Percentiles rank a stretch among this genome's conserved stretches.
These are phyloP conservation scores for Herpetomonas muscarum DNA, from an alignment of 208 protist species.

Conservation along the genomic window DNA sequence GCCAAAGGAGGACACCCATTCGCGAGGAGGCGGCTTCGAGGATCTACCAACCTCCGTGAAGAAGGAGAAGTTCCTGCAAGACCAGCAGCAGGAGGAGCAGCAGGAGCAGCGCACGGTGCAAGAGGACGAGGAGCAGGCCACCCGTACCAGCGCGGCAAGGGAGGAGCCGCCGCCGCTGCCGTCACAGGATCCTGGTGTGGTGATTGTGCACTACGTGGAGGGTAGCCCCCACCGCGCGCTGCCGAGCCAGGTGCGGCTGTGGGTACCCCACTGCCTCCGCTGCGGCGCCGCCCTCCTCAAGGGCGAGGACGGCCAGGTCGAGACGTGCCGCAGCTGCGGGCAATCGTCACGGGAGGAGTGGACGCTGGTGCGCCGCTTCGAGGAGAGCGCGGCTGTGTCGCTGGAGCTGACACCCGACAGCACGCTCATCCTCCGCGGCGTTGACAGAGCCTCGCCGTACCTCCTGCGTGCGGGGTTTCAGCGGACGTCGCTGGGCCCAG, in stretches of 20 bases:
- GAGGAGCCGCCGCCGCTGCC: slow-evolving; percentile 5
- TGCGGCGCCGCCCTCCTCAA: slow-evolving; percentile 55
- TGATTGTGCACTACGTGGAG: slow-evolving; percentile 63
- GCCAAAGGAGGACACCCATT: neutral
- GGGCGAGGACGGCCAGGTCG: slow-evolving; percentile 34
- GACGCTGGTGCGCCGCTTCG: slow-evolving; percentile 69
- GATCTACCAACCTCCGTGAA: slow-evolving; percentile 10
- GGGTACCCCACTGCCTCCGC: slow-evolving; percentile 63
- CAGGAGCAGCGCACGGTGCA: neutral
- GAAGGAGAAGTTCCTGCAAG: slow-evolving; percentile 2
- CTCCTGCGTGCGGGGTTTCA: slow-evolving; percentile 71
- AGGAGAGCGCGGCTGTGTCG: slow-evolving; percentile 28
- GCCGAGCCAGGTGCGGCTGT: slow-evolving; percentile 67
- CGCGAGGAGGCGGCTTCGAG: neutral
- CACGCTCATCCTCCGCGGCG: slow-evolving; percentile 66
- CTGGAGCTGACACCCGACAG: slow-evolving; percentile 80
- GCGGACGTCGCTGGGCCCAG: slow-evolving; percentile 41
- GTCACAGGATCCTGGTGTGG: slow-evolving; percentile 47
- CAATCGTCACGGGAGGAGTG: slow-evolving; percentile 27
- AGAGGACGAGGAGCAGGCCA: neutral
- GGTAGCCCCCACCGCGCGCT: slow-evolving; percentile 26
- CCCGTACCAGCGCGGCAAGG: neutral
- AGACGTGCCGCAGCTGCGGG: slow-evolving; percentile 50
- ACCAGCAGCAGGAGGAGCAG: neutral
- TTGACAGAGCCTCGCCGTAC: slow-evolving; percentile 65